Evolutionary conservation across 371 early-diverging fungal genomes (phyloP).

Genomic region (Entomophthora muscae): DNA sequence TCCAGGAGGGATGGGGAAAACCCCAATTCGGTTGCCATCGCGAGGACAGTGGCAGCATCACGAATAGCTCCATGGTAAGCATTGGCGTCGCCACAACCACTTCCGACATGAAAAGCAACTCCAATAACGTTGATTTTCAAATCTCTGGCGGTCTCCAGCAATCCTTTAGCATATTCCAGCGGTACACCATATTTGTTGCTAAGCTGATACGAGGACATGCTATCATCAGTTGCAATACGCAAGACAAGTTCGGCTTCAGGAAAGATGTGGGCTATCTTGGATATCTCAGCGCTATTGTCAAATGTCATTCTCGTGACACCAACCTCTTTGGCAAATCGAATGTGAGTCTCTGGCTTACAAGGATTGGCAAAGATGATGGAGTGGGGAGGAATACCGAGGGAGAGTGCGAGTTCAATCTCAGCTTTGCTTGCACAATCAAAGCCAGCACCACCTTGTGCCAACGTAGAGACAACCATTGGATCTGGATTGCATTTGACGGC

Average conservation of each 20-base stretch:
- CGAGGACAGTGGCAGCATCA: conserved; percentile 71
- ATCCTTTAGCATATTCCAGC: conserved; percentile 34
- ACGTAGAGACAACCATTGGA: conserved; percentile 56
- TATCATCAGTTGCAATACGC: conserved; percentile 89
- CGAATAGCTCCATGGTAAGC: conserved; percentile 81
- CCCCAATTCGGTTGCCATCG: conserved; percentile 53
- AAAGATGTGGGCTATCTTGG: conserved; percentile 67
- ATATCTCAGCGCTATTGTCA: conserved; percentile 91
- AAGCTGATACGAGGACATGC: conserved; percentile 72
- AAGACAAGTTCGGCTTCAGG: conserved; percentile 74
- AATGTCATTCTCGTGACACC: conserved; percentile 89
- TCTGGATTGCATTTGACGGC: conserved; percentile 96
- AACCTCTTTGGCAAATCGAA: conserved; percentile 60
- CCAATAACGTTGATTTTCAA: conserved; percentile 75
- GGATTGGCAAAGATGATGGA: conserved; percentile 95
- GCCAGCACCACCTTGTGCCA: conserved; percentile 68
- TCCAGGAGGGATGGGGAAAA: conserved; percentile 68
- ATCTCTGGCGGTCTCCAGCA: conserved; percentile 55
- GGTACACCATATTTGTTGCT: conserved; percentile 94
- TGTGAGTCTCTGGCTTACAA: conserved; percentile 88
- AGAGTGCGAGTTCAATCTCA: conserved; percentile 77
- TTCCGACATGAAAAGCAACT: conserved; percentile 87
- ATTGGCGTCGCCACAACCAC: conserved; percentile 76
- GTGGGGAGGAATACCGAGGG: conserved; percentile 51
- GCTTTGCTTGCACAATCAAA: conserved; percentile 86